A percentile compares a stretch with the other conserved stretches of the same genome.
phyloP scores from a whole-genome alignment of 257 asterid genomes.

The Gynochthodes officinalis region DNA sequence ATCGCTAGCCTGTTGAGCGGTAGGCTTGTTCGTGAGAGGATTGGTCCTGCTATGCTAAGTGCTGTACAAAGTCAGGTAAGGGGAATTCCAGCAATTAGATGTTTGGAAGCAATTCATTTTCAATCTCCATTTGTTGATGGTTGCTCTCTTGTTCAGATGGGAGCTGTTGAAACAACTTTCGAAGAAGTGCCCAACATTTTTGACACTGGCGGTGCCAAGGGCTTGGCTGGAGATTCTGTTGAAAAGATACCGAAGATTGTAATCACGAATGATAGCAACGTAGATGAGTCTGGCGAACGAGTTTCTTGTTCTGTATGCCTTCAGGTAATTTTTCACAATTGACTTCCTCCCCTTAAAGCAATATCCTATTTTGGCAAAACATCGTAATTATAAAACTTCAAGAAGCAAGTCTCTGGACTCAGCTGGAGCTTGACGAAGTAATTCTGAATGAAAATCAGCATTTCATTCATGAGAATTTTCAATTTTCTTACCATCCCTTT shows the following conservation, averaged over 20 bases:
- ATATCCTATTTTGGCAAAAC: background rate
- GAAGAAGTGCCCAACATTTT: conserved; percentile 81
- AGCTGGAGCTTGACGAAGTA: background rate
- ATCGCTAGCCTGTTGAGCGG: conserved; percentile 90
- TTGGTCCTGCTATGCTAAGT: conserved; percentile 99
- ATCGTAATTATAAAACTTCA: background rate
- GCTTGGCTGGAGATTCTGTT: conserved; percentile 74
- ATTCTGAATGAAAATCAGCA: background rate
- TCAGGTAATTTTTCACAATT: conserved; percentile 48
- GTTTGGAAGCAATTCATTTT: background rate
- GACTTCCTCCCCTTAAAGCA: background rate
- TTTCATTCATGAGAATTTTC: background rate
- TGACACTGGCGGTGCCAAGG: conserved; percentile 91
- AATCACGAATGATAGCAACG: conserved; percentile 48
- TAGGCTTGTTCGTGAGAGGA: conserved; percentile 93
- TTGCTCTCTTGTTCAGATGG: conserved; percentile 55
- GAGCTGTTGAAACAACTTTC: conserved; percentile 73
- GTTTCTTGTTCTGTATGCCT: conserved; percentile 95
- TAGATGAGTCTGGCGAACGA: conserved; percentile 74
- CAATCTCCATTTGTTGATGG: conserved; percentile 6
- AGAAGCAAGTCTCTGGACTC: background rate
- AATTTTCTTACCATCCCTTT: background rate
- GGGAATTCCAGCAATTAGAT: background rate
- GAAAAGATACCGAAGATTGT: conserved; percentile 83
- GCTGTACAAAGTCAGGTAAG: conserved; percentile 97